Evolutionary conservation across 225 moss, liverwort and hornwort genomes (phyloP), one percentile per base, ranked within the genome.

Genomic region (Straminergon stramineum): DNA sequence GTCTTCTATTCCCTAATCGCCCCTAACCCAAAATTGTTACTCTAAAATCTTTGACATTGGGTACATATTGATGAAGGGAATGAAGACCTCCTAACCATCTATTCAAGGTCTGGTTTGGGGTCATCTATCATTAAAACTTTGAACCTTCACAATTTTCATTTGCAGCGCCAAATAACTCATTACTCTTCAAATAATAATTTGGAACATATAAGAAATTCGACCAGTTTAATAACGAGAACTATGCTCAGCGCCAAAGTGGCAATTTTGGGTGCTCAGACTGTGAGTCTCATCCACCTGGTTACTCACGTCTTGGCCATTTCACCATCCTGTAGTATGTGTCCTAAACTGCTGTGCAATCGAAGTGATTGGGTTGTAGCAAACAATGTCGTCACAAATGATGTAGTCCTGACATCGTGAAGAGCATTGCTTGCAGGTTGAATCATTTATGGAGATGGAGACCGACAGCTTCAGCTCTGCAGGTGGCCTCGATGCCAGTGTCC

Each of bases 401-500:
- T 13, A 20, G 28, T 77, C 43, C 61, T 89, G 55, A 89, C 62
- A 61, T 90, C 41, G 56, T 57, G 56, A 86, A 79, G 37, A 60
- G 75, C 26, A 43, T 88, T 74, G 30, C 60, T 66, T 86, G 83
- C 75, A 92, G 92, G 86, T 9, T 78, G 90, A 90, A 51, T 8
- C 65, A 52, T 52, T 18, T 83, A 37, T 34, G 71, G 79, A 26
- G 21, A 73, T 51, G 92, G 92, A 90, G 51, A 64, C 70, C 51
- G 58, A 90, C 57, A 90, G 77, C 71, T 90, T 68, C 53, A 82
- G 82, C 85, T 82, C 87, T 85, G 69, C 76, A 43, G 48, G 63
- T 34, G 88, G 69, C 63, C 48, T 52, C 31, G 91, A 91, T 66
- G 91, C 90, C 61, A 90, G 6, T 86, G 93, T 93, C 52, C 93